Conservation (phyloP, 179 eudicot genomes). For the Nepenthes alata region DNA sequence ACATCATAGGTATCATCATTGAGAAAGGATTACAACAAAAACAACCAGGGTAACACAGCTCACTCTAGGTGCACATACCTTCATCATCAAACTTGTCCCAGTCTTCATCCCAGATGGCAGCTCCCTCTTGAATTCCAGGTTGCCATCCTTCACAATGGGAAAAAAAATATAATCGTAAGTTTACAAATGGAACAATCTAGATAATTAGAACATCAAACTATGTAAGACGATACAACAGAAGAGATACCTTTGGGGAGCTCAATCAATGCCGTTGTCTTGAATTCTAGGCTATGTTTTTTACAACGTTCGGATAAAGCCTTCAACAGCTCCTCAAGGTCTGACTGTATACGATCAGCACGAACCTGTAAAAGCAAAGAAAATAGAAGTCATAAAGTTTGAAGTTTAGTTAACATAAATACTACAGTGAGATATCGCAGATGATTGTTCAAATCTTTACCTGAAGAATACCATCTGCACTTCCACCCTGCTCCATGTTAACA, state of each 20-base stretch:
- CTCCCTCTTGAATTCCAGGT: slow-evolving; percentile 78
- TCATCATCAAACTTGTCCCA: slow-evolving; percentile 99
- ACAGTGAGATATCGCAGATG: not conserved
- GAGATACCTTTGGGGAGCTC: slow-evolving; percentile 74
- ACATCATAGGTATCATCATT: not conserved
- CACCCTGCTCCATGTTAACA: slow-evolving; percentile 90
- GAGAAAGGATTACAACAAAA: not conserved
- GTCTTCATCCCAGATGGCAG: slow-evolving; percentile 94
- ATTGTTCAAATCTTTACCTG: slow-evolving; percentile 38
- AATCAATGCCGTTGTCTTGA: slow-evolving; percentile 69
- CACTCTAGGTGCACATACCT: slow-evolving; percentile 28
- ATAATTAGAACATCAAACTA: not conserved
- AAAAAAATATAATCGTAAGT: slow-evolving; percentile 1
- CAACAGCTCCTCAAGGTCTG: slow-evolving; percentile 87
- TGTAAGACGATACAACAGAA: not conserved
- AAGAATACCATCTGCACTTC: slow-evolving; percentile 96
- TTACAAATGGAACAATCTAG: slow-evolving; percentile 1
- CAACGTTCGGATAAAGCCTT: slow-evolving; percentile 86
- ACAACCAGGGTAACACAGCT: not conserved
- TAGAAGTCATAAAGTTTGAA: not conserved
- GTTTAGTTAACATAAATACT: not conserved
- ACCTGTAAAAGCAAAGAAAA: slow-evolving; percentile 30
- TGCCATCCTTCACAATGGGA: slow-evolving; percentile 66
- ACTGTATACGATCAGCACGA: slow-evolving; percentile 94
- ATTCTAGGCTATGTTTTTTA: slow-evolving; percentile 67